These are phyloP conservation scores for Linum lewisii DNA, from an alignment of 345 rosid species.

Conservation along the genomic window DNA sequence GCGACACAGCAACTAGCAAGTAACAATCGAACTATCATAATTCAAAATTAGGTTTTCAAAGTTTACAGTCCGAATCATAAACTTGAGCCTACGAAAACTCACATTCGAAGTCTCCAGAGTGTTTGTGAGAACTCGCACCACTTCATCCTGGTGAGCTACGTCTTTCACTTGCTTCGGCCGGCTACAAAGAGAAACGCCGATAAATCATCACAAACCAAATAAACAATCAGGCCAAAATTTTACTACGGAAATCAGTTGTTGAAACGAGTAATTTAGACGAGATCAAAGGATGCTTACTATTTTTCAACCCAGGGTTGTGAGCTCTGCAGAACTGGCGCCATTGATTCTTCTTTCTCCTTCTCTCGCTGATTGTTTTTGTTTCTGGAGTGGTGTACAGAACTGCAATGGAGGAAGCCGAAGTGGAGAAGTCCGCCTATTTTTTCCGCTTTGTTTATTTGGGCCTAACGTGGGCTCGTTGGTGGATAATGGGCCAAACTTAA, in stretches of 20 bases:
- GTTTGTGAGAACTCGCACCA: constrained; percentile 92
- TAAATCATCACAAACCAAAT: background rate
- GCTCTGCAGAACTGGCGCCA: constrained; percentile 85
- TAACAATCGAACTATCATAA: background rate
- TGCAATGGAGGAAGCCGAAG: background rate
- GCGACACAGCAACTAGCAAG: background rate
- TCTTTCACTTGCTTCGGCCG: constrained; percentile 92
- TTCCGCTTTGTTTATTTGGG: background rate
- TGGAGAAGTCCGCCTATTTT: background rate
- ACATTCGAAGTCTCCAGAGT: constrained; percentile 78
- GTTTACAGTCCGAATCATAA: background rate
- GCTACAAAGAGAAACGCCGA: constrained; percentile 29
- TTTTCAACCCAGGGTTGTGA: constrained; percentile 96
- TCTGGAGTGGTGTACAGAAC: background rate
- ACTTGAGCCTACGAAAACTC: constrained; percentile 4
- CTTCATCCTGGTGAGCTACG: constrained; percentile 95
- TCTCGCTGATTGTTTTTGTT: background rate
- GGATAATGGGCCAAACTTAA: too few relatives aligned
- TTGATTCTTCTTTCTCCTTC: constrained; percentile 14
- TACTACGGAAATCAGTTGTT: background rate
- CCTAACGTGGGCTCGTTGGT: too few relatives aligned
- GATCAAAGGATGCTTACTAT: constrained; percentile 29
- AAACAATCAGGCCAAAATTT: background rate
- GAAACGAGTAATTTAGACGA: background rate
- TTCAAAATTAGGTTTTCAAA: constrained; percentile 20